Conservation (phyloP, 805 yeast species). For the Saturnispora galanensis region DNA sequence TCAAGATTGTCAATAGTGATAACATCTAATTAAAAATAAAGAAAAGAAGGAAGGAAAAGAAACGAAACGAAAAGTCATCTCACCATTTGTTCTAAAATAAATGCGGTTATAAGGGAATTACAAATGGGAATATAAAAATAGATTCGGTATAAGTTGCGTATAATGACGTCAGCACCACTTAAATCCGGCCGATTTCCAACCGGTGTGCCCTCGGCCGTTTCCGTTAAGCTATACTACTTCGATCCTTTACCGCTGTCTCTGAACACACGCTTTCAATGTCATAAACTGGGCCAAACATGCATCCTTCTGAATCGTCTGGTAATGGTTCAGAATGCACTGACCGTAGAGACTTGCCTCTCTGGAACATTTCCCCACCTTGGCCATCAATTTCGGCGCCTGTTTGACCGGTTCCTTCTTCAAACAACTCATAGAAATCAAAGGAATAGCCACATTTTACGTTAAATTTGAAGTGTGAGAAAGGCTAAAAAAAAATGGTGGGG, state of each 20-base stretch:
- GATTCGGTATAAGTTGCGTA: too few relatives aligned
- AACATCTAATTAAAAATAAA: background rate
- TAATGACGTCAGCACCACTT: too few relatives aligned
- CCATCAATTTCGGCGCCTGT: conserved; percentile 26
- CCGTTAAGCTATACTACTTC: background rate
- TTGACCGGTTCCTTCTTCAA: conserved; percentile 17
- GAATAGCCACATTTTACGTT: conserved; percentile 4
- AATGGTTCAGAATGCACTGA: conserved; percentile 41
- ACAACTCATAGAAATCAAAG: too few relatives aligned
- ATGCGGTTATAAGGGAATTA: too few relatives aligned
- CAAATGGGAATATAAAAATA: too few relatives aligned
- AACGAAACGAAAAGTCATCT: too few relatives aligned
- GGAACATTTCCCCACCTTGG: conserved; percentile 23
- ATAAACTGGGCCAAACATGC: conserved; percentile 44
- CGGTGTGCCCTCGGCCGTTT: too few relatives aligned
- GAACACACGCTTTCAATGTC: conserved; percentile 41
- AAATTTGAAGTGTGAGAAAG: background rate
- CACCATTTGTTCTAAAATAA: too few relatives aligned
- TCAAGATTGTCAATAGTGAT: background rate
- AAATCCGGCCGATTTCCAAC: too few relatives aligned
- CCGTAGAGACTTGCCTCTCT: conserved; percentile 36
- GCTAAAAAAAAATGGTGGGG: too few relatives aligned
- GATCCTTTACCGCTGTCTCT: conserved; percentile 3
- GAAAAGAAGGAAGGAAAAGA: too few relatives aligned
- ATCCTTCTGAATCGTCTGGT: conserved; percentile 41